phyloP scores from a whole-genome alignment of 768 basidiomycete species.

The Mycena metata region DNA sequence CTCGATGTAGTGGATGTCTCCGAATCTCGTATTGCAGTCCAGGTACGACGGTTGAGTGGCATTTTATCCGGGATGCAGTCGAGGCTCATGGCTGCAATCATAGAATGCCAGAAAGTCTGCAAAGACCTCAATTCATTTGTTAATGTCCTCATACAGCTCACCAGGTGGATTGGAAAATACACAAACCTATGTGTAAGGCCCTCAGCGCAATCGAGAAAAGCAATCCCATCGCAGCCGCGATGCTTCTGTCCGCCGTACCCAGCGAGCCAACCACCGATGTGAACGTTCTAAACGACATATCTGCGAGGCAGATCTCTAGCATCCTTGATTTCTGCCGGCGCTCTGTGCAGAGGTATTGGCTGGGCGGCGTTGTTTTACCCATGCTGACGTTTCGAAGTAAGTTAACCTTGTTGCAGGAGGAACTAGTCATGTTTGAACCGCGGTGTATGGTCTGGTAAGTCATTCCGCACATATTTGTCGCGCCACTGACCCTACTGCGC shows the following conservation, averaged over 20 bases:
- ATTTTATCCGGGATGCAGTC: no score
- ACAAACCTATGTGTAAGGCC: constrained; percentile 31
- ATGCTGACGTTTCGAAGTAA: no score
- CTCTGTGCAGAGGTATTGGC: constrained; percentile 3
- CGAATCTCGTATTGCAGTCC: no score
- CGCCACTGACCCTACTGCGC: no score
- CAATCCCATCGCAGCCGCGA: not conserved
- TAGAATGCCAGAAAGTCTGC: no score
- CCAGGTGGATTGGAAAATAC: constrained; percentile 26
- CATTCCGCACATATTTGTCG: no score
- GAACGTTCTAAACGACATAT: constrained; percentile 19
- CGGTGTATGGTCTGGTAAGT: constrained; percentile 44
- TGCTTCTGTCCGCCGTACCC: constrained; percentile 2
- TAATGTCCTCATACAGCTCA: no score
- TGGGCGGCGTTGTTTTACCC: no score
- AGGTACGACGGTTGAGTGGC: no score
- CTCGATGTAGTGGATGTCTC: no score
- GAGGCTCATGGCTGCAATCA: no score
- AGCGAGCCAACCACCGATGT: constrained; percentile 21
- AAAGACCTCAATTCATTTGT: no score
- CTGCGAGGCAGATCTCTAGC: not conserved
- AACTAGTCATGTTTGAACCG: constrained; percentile 42
- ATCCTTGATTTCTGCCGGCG: constrained; percentile 3
- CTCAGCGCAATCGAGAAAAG: constrained; percentile 19
- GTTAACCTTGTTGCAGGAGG: constrained; percentile 19